Base-by-base conservation (phyloP, 2,329 filamentous ascomycete genomes). In the Rhexocercosporidium sp. region DNA sequence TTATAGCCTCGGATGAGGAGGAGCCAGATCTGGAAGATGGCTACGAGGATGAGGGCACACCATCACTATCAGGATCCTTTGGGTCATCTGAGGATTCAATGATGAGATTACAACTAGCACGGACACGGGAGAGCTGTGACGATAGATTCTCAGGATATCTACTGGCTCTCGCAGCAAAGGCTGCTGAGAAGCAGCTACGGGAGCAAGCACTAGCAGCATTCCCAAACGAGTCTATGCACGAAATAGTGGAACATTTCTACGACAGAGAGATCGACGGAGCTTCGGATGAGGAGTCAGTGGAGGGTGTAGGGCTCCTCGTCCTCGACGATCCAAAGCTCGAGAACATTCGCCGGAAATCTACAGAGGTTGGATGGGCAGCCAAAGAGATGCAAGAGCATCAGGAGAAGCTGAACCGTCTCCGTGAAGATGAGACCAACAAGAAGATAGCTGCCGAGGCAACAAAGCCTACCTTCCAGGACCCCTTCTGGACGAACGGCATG, bases 131-230 rank as follows among this genome's bases (percentile, higher is more conserved):
- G 83, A 94, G 85, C 66, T 90, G 92, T 70, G 92, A 96, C 75
- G 92, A 92, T 69, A 86, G 87, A 70, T 91, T 92, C 72, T 88
- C 91, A 61, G 88, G 90, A 44, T 94, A 94, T 78, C 81, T 97
- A 64, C 85, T 97, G 66, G 89, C 92, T 65, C 82, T 97, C 66
- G 92, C 94, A 51, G 92, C 92, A 60, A 90, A 89, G 75, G 90
- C 93, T 75, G 92, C 92, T 9, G 90, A 96, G 77, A 88, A 90
- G 75, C 91, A 95, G 77, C 83, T 97, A 70, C 88, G 91, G 69
- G 94, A 79, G 87, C 90, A 66, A 90, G 92, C 90, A 57, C 84
- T 94, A 76, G 89, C 90, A 46, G 92, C 91, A 1, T 94, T 93
- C 75, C 91, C 91, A 74, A 90, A 90, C 75, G 92, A 90, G 75